Evolutionary conservation across 495 filamentous ascomycete genomes (phyloP).

Genomic region (Cercophora samala): DNA sequence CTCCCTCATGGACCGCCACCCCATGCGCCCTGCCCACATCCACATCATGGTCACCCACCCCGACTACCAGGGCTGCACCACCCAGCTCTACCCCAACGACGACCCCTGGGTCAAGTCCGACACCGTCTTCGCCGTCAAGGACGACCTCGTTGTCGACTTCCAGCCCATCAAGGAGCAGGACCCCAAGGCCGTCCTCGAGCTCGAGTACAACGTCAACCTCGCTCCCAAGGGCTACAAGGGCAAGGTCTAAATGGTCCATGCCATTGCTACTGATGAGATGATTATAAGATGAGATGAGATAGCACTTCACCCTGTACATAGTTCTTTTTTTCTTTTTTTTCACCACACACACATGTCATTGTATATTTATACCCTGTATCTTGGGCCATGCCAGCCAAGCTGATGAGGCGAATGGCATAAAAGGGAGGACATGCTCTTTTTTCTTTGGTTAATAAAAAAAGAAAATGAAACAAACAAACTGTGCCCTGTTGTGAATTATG

Average conservation of each 20-base stretch:
- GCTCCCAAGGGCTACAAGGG: slow-evolving; percentile 51
- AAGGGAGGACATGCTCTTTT: background rate
- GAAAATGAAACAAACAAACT: background rate
- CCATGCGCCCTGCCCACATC: slow-evolving; percentile 81
- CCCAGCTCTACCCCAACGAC: slow-evolving; percentile 72
- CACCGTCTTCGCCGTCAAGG: slow-evolving; percentile 78
- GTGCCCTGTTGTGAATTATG: background rate
- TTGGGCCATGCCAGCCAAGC: background rate
- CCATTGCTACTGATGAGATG: slow-evolving; percentile 1
- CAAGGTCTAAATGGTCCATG: slow-evolving; percentile 29
- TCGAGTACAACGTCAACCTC: slow-evolving; percentile 62
- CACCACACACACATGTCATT: background rate
- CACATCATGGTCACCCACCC: slow-evolving; percentile 67
- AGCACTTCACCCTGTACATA: background rate
- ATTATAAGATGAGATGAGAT: slow-evolving; percentile 1
- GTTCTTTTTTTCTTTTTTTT: background rate
- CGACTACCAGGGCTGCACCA: slow-evolving; percentile 63
- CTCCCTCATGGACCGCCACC: slow-evolving; percentile 70
- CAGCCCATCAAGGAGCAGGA: slow-evolving; percentile 57
- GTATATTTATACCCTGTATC: slow-evolving; percentile 1
- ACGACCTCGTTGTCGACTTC: slow-evolving; percentile 71
- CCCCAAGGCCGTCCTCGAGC: slow-evolving; percentile 61
- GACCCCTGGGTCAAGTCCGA: slow-evolving; percentile 68
- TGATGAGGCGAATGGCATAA: slow-evolving; percentile 1
- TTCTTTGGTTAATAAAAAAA: background rate